A percentile compares a stretch with the other conserved stretches of the same genome.
Conservation (phyloP, 192 early-diverging fungal species). For the Radiomyces spectabilis region DNA sequence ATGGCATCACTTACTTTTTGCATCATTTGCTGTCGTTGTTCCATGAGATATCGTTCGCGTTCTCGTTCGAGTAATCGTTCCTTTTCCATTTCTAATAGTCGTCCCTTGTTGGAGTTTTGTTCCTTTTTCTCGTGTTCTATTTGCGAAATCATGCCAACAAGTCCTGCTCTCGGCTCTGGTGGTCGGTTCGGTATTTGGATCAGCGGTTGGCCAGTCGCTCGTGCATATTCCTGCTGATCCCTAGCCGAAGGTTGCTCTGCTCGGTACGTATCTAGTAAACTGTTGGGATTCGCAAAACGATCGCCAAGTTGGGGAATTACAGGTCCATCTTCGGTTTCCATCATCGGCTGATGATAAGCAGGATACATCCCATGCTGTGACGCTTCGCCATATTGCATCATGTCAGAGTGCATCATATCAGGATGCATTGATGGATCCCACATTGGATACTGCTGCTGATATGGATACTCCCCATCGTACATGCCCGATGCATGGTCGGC, state of each 20-base stretch:
- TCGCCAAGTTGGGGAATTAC: slow-evolving; percentile 23
- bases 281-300: slow-evolving; percentile 26
- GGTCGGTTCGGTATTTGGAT: slow-evolving; percentile 27
- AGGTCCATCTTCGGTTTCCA: slow-evolving; percentile 19
- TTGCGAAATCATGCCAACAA: slow-evolving; percentile 34
- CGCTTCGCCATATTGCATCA: not conserved
- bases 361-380: not conserved
- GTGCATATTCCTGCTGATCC: slow-evolving; percentile 29
- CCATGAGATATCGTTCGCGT: slow-evolving; percentile 19
- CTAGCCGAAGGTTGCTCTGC: slow-evolving; percentile 23
- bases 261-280: slow-evolving; percentile 22
- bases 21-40: slow-evolving; percentile 22
- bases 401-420: too few relatives aligned
- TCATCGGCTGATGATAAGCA: too few relatives aligned
- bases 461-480: too few relatives aligned
- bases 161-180: slow-evolving; percentile 26
- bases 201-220: slow-evolving; percentile 24
- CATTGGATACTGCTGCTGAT: too few relatives aligned
- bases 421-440: too few relatives aligned
- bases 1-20: slow-evolving; percentile 10
- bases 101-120: slow-evolving; percentile 11
- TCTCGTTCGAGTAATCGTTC: slow-evolving; percentile 24
- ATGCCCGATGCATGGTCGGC: too few relatives aligned
- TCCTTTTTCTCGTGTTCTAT: slow-evolving; percentile 26
- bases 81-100: slow-evolving; percentile 12